Base-by-base conservation (phyloP, 164 flowering plant species). In the Dillenia turbinata region DNA sequence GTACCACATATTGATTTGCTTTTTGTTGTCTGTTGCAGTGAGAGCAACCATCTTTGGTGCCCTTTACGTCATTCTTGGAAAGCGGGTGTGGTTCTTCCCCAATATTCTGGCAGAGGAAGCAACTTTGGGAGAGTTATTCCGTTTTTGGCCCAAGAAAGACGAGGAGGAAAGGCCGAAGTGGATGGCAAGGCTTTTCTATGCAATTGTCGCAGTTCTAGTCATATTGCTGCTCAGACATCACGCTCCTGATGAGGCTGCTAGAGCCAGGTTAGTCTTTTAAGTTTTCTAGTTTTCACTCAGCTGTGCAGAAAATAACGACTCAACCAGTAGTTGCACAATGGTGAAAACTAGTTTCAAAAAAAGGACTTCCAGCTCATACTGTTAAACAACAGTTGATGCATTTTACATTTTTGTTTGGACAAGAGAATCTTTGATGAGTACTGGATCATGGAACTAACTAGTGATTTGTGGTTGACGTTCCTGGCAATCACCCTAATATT, bases 61-160 rank as follows among this genome's bases (percentile, higher is more conserved):
- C 56, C 14, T 79, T 17, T 94, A 90, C 82, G 84, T 94, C 54
- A 8, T 83, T 62, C 75, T 90, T 71, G 98, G 98, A 57, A 90
- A 86, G 71, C 90, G 95, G 44, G 80, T 89, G 9, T 91, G 97
- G 98, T 75, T 94, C 71, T 91, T 94, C 81, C 98, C 98, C 15
- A 94, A 94, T 69, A 91, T 94, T 48, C 93, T 93, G 54, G 98
- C 97, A 3, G 98, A 93, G 81, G 98, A 93, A 80, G 97, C 97
- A 61, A 93, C 98, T 62, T 71, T 94, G 47, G 60, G 84, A 43
- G 98, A 94, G 67, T 67, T 94, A 61, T 94, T 94, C 79, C 95
- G 82, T 59, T 91, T 94, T 73, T 91, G 94, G 92, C 98, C 98
- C 12, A 79, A 81, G 72, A 93, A 93, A 78, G 98, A 93, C 69